Conservation (phyloP, 257 asterid genomes). For the Lantana camara region DNA sequence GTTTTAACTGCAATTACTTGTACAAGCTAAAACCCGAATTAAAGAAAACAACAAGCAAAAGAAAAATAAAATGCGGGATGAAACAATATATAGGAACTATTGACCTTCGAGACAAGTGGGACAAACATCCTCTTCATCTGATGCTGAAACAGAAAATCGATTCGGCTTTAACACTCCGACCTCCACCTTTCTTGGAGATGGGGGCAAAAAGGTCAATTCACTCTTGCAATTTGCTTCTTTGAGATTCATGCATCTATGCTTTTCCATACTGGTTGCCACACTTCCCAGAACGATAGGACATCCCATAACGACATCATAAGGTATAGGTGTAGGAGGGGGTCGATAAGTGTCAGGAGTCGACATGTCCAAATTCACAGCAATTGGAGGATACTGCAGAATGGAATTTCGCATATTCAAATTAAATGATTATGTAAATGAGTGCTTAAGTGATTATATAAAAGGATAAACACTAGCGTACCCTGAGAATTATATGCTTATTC, state of each 20-base stretch:
- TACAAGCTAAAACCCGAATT: no score
- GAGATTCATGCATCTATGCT: conserved; percentile 26
- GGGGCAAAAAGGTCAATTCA: conserved; percentile 35
- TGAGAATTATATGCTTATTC: no score
- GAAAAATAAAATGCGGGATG: background rate
- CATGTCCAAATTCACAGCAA: conserved; percentile 56
- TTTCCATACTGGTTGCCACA: conserved; percentile 29
- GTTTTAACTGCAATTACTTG: no score
- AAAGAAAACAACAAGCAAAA: conserved; percentile 13
- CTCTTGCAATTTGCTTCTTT: conserved; percentile 40
- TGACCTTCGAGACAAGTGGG: conserved; percentile 91
- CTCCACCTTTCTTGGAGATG: conserved; percentile 45
- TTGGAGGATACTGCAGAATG: conserved; percentile 57
- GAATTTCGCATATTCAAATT: background rate
- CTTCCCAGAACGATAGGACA: conserved; percentile 32
- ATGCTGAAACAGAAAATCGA: conserved; percentile 21
- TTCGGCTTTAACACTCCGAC: conserved; percentile 44
- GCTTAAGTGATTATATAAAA: no score
- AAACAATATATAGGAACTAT: background rate
- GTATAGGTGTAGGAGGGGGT: conserved; percentile 72
- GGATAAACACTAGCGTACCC: no score
- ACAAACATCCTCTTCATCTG: conserved; percentile 64
- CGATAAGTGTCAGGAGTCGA: conserved; percentile 64
- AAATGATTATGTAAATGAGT: no score
- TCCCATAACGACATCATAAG: conserved; percentile 63